Conservation (phyloP, 176 grass and related monocot genomes). For the Elaeis guineensis region DNA sequence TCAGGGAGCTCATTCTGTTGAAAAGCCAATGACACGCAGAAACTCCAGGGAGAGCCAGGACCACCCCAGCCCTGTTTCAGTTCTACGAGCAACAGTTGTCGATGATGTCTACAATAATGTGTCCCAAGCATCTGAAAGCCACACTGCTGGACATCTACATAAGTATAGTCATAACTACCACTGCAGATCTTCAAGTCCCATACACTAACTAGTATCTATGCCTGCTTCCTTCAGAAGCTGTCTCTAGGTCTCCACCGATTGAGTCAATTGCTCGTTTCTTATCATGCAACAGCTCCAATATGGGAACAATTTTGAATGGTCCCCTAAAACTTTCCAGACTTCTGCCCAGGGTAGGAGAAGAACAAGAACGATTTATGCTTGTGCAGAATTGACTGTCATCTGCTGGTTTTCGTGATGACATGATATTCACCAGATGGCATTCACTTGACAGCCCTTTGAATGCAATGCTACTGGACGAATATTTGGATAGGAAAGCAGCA, state of each 20-base stretch:
- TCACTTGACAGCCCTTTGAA: conserved; percentile 47
- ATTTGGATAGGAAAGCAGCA: conserved; percentile 31
- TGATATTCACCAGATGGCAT: conserved; percentile 10
- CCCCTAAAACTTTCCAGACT: conserved; percentile 59
- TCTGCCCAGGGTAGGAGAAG: conserved; percentile 79
- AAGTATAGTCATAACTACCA: conserved; percentile 29
- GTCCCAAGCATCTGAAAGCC: conserved; percentile 41
- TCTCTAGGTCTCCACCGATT: conserved; percentile 69
- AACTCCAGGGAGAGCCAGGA: conserved; percentile 36
- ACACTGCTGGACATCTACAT: conserved; percentile 46
- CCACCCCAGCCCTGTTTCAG: conserved; percentile 64
- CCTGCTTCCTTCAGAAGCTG: conserved; percentile 39
- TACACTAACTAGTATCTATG: conserved; percentile 14
- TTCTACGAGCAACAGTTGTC: conserved; percentile 51
- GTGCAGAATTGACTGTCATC: conserved; percentile 53
- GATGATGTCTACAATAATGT: conserved; percentile 41
- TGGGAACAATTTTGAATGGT: conserved; percentile 55
- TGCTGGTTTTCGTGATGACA: conserved; percentile 31
- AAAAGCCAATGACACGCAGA: conserved; percentile 27
- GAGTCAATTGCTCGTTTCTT: conserved; percentile 67
- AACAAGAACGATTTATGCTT: conserved; percentile 55
- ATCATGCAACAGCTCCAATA: conserved; percentile 43
- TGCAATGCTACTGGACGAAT: conserved; percentile 35
- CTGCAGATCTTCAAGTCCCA: conserved; percentile 12
- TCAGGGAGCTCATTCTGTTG: conserved; percentile 41